A percentile compares a stretch with the other conserved stretches of the same genome.
phyloP scores from a whole-genome alignment of 805 yeast genomes.

The Saccharomyces kudriavzevii region DNA sequence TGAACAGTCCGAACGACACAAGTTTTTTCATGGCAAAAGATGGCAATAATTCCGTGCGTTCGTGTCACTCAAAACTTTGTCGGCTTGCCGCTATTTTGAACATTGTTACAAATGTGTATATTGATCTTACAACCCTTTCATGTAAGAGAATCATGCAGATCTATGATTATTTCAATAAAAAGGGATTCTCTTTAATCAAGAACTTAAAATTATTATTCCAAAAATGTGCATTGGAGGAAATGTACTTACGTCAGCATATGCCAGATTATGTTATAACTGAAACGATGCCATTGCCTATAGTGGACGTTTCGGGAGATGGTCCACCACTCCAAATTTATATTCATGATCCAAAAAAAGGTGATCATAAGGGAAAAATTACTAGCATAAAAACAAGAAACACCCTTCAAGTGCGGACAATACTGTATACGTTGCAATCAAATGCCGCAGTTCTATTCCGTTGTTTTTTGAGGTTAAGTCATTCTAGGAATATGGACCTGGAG shows the following conservation, averaged over 20 bases:
- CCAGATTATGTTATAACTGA: conserved; percentile 40
- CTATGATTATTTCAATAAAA: conserved; percentile 19
- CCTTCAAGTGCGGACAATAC: conserved; percentile 45
- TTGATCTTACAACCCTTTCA: conserved; percentile 45
- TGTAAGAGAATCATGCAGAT: conserved; percentile 34
- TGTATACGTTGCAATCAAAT: conserved; percentile 41
- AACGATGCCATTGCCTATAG: conserved; percentile 29
- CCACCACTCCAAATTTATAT: conserved; percentile 38
- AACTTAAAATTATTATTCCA: conserved; percentile 41
- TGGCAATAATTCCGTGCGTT: conserved; percentile 10
- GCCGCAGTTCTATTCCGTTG: conserved; percentile 37
- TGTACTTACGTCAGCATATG: conserved; percentile 38
- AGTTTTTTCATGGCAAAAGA: conserved; percentile 26
- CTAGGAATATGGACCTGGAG: conserved; percentile 29
- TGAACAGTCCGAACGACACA: conserved; percentile 10
- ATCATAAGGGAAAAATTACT: conserved; percentile 35
- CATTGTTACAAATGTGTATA: conserved; percentile 47
- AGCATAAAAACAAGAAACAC: conserved; percentile 58
- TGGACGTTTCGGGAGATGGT: conserved; percentile 27
- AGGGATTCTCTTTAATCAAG: conserved; percentile 36
- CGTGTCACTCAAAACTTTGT: conserved; percentile 23
- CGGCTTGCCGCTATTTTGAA: conserved; percentile 38
- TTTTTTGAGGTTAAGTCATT: conserved; percentile 38
- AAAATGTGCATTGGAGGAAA: conserved; percentile 52
- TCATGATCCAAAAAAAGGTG: conserved; percentile 34